Percentiles rank a stretch among this genome's conserved stretches.
These are phyloP conservation scores for Hortiboletus campestris DNA, from an alignment of 768 basidiomycete species.

Conservation along the genomic window DNA sequence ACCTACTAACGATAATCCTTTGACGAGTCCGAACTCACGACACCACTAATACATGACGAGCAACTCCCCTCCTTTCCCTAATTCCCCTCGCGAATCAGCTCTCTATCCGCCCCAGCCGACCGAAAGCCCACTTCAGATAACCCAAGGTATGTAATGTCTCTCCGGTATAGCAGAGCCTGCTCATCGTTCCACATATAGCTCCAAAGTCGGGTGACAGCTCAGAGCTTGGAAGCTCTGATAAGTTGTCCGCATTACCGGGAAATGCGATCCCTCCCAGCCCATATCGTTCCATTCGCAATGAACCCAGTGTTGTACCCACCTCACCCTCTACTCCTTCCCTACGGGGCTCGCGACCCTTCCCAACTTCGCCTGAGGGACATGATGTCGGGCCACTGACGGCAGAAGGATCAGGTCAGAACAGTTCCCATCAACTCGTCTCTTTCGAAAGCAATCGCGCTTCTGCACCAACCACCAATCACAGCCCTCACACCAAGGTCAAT, in stretches of 20 bases:
- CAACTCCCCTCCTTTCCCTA: constrained; percentile 10
- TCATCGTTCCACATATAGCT: constrained; percentile 4
- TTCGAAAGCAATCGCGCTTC: constrained; percentile 45
- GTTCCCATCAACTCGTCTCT: constrained; percentile 51
- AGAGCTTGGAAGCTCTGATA: constrained; percentile 43
- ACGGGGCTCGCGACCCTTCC: constrained; percentile 24
- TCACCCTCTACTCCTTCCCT: constrained; percentile 44
- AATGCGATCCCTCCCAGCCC: constrained; percentile 35
- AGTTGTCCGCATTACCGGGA: constrained; percentile 39
- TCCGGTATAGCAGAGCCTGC: background rate
- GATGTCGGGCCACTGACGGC: constrained; percentile 27
- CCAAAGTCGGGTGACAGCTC: constrained; percentile 17
- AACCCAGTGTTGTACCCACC: constrained; percentile 38
- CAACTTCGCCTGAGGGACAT: constrained; percentile 11
- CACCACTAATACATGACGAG: constrained; percentile 21
- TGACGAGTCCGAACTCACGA: constrained; percentile 2
- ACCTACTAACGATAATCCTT: constrained; percentile 11
- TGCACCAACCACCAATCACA: constrained; percentile 34
- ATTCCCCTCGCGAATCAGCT: constrained; percentile 18
- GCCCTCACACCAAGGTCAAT: constrained; percentile 35
- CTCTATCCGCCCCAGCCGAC: constrained; percentile 3
- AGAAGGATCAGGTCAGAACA: constrained; percentile 43
- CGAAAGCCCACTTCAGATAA: background rate
- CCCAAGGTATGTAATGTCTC: constrained; percentile 12
- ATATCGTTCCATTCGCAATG: constrained; percentile 33